Evolutionary conservation across 257 asterid species (phyloP).

Genomic region (Henckelia pumila): DNA sequence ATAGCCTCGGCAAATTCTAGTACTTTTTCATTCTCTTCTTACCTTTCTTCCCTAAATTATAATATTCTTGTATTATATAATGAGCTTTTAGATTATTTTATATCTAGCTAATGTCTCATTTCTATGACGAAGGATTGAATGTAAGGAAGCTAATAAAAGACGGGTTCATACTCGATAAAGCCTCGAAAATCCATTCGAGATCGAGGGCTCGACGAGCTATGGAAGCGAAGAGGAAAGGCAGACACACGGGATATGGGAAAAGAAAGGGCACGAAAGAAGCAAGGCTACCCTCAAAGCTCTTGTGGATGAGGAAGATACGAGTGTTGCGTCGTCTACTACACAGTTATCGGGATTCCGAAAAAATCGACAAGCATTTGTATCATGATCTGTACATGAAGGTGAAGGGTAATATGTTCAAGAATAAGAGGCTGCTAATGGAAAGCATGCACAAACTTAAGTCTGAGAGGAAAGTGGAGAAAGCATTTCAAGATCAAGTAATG

Average conservation of each 20-base stretch:
- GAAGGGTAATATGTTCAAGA: slow-evolving; percentile 70
- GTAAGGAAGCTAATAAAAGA: slow-evolving; percentile 24
- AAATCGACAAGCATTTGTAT: slow-evolving; percentile 67
- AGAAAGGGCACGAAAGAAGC: slow-evolving; percentile 79
- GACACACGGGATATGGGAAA: slow-evolving; percentile 38
- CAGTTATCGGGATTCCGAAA: slow-evolving; percentile 58
- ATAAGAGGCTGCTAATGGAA: slow-evolving; percentile 69
- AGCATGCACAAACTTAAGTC: slow-evolving; percentile 70
- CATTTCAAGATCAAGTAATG: not conserved
- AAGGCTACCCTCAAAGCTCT: slow-evolving; percentile 60
- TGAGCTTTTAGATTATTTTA: too few relatives aligned
- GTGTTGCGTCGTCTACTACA: slow-evolving; percentile 65
- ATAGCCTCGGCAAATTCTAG: slow-evolving; percentile 36
- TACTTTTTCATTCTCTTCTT: not conserved
- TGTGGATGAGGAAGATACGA: slow-evolving; percentile 69
- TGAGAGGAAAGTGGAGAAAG: slow-evolving; percentile 35
- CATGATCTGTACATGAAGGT: slow-evolving; percentile 76
- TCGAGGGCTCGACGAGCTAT: not conserved
- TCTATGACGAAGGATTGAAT: slow-evolving; percentile 17
- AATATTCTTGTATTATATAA: not conserved
- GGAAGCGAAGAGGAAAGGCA: slow-evolving; percentile 12
- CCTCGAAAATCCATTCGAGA: slow-evolving; percentile 7
- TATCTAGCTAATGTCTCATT: not conserved
- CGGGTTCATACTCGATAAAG: slow-evolving; percentile 15
- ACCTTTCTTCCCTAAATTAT: not conserved